phyloP scores from a whole-genome alignment of 169 alveolate species.

The Cystoisospora suis region DNA sequence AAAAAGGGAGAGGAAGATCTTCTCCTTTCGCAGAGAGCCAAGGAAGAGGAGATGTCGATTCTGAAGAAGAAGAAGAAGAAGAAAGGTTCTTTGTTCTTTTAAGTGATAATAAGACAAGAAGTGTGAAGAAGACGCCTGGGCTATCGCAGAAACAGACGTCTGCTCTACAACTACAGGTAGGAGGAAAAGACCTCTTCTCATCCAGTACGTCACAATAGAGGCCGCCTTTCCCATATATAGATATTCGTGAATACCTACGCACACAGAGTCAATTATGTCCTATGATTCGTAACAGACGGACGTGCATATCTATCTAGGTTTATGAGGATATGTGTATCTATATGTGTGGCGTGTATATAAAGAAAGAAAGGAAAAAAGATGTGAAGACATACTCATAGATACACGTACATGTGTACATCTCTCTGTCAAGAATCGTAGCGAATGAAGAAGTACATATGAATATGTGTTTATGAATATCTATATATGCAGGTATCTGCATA shows the following conservation, averaged over 20 bases:
- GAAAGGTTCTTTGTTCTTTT: not conserved
- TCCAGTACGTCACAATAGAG: not conserved
- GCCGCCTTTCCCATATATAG: not conserved
- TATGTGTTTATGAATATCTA: not conserved
- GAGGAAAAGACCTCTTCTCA: not conserved
- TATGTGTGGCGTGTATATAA: no score
- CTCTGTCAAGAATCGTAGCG: not conserved
- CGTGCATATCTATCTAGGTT: not conserved
- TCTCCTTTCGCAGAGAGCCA: no score
- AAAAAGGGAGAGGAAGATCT: not conserved
- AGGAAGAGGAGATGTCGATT: no score
- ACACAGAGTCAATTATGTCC: not conserved
- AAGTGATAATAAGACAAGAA: slow-evolving; percentile 33
- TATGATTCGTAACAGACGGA: not conserved
- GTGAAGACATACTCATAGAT: not conserved
- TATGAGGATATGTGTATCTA: not conserved
- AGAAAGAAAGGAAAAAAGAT: not conserved
- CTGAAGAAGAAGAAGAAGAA: not conserved
- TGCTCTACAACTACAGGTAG: slow-evolving; percentile 37
- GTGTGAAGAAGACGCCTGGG: slow-evolving; percentile 8
- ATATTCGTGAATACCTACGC: not conserved
- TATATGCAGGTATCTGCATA: not conserved
- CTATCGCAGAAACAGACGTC: slow-evolving; percentile 41
- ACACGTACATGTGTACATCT: not conserved
- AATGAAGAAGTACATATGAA: not conserved